These are phyloP conservation scores for Casuarina equisetifolia DNA, from an alignment of 306 rosid species.

Conservation along the genomic window DNA sequence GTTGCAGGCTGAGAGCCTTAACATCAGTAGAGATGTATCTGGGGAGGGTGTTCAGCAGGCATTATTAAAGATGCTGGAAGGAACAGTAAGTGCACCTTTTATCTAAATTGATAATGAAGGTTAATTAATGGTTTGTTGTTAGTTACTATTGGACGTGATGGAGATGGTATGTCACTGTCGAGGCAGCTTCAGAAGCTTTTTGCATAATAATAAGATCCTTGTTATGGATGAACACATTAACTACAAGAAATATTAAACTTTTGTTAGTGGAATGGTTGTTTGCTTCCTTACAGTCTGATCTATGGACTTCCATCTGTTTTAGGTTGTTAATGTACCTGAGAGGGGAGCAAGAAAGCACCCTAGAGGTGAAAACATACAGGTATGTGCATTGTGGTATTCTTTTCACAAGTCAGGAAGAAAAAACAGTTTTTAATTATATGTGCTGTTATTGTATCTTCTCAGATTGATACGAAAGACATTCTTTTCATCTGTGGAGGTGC, in stretches of 20 bases:
- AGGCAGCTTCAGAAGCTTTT: background rate
- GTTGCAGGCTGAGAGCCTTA: conserved; percentile 93
- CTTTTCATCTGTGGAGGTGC: conserved; percentile 99
- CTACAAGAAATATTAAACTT: background rate
- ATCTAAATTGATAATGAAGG: background rate
- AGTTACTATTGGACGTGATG: background rate
- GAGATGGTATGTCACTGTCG: background rate
- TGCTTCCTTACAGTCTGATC: conserved; percentile 22
- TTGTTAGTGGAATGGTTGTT: background rate
- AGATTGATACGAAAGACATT: conserved; percentile 97
- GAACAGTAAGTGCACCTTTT: conserved; percentile 70
- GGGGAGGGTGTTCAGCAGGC: conserved; percentile 99
- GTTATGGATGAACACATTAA: background rate
- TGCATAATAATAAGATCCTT: background rate
- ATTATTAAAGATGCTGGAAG: conserved; percentile 96
- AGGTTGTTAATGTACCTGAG: conserved; percentile 98
- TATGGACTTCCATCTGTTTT: conserved; percentile 31
- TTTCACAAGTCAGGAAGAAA: conserved; percentile 5
- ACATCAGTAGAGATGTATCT: conserved; percentile 95
- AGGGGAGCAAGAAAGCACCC: conserved; percentile 98
- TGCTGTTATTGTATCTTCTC: conserved; percentile 32
- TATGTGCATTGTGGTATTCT: conserved; percentile 27
- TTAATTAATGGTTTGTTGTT: background rate
- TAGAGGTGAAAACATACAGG: conserved; percentile 95
- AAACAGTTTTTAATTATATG: conserved; percentile 15